Evolutionary conservation across 352 stramenopile genomes (phyloP), one percentile per base, ranked within the genome.

Genomic region (Phytophthora litchii): DNA sequence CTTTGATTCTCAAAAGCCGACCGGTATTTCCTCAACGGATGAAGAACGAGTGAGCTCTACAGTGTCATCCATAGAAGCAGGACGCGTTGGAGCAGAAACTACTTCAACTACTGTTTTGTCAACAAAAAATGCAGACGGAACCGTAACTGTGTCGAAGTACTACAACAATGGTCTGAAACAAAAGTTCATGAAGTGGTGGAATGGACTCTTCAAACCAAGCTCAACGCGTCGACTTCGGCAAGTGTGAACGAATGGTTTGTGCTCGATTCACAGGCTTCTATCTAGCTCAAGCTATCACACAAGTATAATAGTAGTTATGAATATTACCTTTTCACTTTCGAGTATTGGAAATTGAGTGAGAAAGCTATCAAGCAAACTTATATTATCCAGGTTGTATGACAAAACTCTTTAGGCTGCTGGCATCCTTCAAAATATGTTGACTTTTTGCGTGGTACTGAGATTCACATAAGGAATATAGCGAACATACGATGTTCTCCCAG

Each of bases 91-190:
- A 25, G 31, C 37, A 36, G 23, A 29, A 40, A 36, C 9, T 1
- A n/a, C 25, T 1, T 4, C 57, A 2, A 29, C 17, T n/a, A 41
- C 44, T 25, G 25, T 5, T 17, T 27, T 34, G 3, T 34, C 29
- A 7, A 34, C 29, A 7, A 34, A 9, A 13, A 34, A 34, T 11
- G 29, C 29, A 34, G 29, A 34, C 14, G 48, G 36, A 46, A 55
- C 48, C 6, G n/a, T 60, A 23, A 60, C 40, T 5, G 35, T 46
- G 11, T 55, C 50, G 1, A 67, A 50, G 20, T 67, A 61, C 32
- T 55, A 60, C 35, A 60, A 60, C 32, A 60, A 61, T 38, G 50
- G 58, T 10, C 29, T 67, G 0, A 1, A 45, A 19, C 57, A 66
- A 43, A 54, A 29, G 16, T 12, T 56, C 21, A n/a, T 46, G 23